Percentiles rank a stretch among this genome's conserved stretches.
phyloP scores from a whole-genome alignment of 2,329 filamentous ascomycete genomes.

The Spiromastix sp. region DNA sequence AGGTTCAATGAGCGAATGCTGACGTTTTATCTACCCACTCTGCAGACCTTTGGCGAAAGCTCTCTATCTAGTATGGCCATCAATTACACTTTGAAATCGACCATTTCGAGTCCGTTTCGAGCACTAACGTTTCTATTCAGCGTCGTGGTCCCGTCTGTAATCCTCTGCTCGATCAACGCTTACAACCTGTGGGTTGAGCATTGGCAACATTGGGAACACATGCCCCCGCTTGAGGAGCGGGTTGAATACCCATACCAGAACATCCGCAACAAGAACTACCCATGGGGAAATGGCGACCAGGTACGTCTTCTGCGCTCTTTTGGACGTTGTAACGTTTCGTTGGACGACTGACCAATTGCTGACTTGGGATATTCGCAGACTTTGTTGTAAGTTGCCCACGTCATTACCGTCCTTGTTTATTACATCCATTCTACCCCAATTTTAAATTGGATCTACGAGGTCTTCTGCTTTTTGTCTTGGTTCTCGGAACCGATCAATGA shows the following conservation, averaged over 20 bases:
- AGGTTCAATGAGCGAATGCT: too few species aligned
- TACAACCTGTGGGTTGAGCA: conserved; percentile 90
- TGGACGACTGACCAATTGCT: not conserved
- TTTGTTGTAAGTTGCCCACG: conserved; percentile 47
- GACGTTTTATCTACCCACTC: too few species aligned
- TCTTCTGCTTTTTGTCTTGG: conserved; percentile 12
- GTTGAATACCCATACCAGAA: conserved; percentile 96
- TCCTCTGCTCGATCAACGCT: conserved; percentile 67
- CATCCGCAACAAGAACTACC: conserved; percentile 91
- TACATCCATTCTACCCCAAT: not conserved
- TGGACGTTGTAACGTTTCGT: conserved; percentile 3
- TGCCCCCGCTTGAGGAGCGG: conserved; percentile 80
- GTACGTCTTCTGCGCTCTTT: conserved; percentile 40
- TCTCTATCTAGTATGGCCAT: conserved; percentile 71
- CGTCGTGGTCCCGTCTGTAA: conserved; percentile 61
- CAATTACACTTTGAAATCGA: not conserved
- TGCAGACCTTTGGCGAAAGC: conserved; percentile 86
- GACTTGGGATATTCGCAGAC: conserved; percentile 40
- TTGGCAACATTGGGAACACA: conserved; percentile 89
- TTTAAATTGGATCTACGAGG: not conserved
- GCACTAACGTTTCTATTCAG: too few species aligned
- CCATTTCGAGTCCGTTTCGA: too few species aligned
- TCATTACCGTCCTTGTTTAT: conserved; percentile 1
- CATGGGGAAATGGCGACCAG: conserved; percentile 95
- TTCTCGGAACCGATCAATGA: not conserved